These are phyloP conservation scores for Mrakia gelida DNA, from an alignment of 768 basidiomycete genomes.

Conservation along the genomic window DNA sequence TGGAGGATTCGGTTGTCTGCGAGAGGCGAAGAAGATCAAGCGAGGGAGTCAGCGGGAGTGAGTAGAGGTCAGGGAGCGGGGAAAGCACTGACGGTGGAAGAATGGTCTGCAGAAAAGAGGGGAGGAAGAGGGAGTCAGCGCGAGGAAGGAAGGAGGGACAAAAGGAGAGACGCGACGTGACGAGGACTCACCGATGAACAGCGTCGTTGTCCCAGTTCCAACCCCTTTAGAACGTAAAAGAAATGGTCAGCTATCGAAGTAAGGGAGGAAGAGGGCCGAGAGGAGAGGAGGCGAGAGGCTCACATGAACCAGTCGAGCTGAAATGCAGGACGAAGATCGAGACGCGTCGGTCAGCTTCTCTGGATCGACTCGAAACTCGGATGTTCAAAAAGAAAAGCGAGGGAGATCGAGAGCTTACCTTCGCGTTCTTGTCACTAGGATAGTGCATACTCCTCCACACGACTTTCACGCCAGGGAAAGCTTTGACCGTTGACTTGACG, in stretches of 20 bases:
- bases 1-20: slow-evolving; percentile 28
- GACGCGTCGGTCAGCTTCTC: background rate
- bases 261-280: background rate
- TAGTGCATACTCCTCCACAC: slow-evolving; percentile 32
- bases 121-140: background rate
- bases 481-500: background rate
- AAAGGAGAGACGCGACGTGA: background rate
- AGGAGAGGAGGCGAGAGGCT: background rate
- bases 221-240: background rate
- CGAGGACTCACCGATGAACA: slow-evolving; percentile 5
- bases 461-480: slow-evolving; percentile 25
- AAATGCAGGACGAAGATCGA: background rate
- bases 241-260: background rate
- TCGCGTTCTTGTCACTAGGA: slow-evolving; percentile 31
- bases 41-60: background rate
- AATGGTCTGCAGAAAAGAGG: background rate
- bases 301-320: slow-evolving; percentile 32
- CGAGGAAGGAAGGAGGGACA: no score
- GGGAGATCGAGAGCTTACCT: slow-evolving; percentile 3
- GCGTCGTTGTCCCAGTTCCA: slow-evolving; percentile 29
- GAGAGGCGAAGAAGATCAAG: background rate
- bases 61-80: no score
- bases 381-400: background rate
- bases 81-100: slow-evolving; percentile 6
- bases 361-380: no score